Base-by-base conservation (phyloP, 2,329 filamentous ascomycete species). In the Xylariomycetidae sp. region DNA sequence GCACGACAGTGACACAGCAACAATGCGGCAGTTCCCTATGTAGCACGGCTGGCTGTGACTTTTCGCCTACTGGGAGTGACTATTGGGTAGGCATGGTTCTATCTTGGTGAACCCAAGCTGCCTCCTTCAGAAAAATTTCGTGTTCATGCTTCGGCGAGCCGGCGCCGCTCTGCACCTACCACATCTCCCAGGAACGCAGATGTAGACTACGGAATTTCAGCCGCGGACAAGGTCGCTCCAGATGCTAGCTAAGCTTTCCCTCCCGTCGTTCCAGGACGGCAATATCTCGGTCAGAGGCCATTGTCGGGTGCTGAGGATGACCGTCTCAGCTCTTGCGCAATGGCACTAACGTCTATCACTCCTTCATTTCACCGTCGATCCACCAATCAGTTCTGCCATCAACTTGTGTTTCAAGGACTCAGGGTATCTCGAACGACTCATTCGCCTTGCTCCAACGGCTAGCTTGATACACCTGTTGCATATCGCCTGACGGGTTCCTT, bases 51-150 rank as follows among this genome's bases (percentile, higher is more conserved):
- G 27, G 33, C 35, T 48, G 44, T 41, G 38, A 39, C 30, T 42
- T 34, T 38, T 54, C 51, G 51, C 45, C 44, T 52, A 54, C 27
- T 29, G 22, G 31, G 42, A 22, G 26, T 46, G 42, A 33, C 35
- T 32, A 54, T 54, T 54, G 51, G 50, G 39, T 33, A 27, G 25
- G 13, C 29, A 29, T 27, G 32, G 23, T 32, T 27, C 33, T 31
- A 34, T 44, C 31, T 39, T 42, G 34, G 35, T 41, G 22, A 30
- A 34, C 39, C 23, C 31, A 41, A 32, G 27, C 27, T 38, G 38
- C 28, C 36, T 31, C 31, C 27, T 50, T 40, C 30, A 27, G 31
- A 39, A 27, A 36, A 34, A 41, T 34, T 37, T 37, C 26, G 31
- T 36, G 10, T 39, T 31, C 33, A 38, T 25, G 18, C 31, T 27